These are phyloP conservation scores for Thraustochytrium striatum DNA, from an alignment of 352 stramenopile genomes.

Conservation along the genomic window DNA sequence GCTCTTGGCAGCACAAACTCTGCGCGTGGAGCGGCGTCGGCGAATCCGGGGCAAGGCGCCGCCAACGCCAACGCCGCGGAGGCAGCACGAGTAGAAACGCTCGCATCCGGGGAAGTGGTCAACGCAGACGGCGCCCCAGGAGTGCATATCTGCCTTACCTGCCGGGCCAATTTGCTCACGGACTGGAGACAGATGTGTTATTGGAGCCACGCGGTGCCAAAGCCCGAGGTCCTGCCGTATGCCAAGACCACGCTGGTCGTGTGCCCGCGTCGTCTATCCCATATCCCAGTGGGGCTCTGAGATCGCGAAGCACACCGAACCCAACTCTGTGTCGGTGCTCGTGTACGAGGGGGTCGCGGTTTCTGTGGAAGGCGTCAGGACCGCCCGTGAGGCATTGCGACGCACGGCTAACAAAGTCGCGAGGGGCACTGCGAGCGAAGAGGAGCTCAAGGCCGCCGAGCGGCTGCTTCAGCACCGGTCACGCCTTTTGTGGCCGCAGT, in stretches of 20 bases:
- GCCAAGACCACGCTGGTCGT: conserved; percentile 79
- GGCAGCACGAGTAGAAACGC: not conserved
- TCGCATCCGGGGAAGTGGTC: too few relatives aligned
- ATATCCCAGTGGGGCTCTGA: conserved; percentile 80
- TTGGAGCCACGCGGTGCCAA: not conserved
- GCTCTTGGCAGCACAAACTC: not conserved
- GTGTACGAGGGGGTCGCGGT: conserved; percentile 36
- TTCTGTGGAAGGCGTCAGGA: not conserved
- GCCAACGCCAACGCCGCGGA: too few relatives aligned
- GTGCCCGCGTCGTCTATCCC: conserved; percentile 79
- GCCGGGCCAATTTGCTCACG: too few relatives aligned
- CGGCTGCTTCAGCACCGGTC: conserved; percentile 53
- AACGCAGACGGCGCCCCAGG: not conserved
- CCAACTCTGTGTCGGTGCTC: conserved; percentile 47
- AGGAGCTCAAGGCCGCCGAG: not conserved
- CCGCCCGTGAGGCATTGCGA: not conserved
- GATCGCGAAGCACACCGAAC: conserved; percentile 69
- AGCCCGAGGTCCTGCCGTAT: not conserved
- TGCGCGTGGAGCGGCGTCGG: too few relatives aligned
- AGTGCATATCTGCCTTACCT: conserved; percentile 19
- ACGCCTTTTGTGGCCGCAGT: conserved; percentile 52
- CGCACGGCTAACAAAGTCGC: not conserved
- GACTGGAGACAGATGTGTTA: too few relatives aligned
- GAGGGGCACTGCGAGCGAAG: not conserved
- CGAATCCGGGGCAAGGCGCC: too few relatives aligned